phyloP scores from a whole-genome alignment of 306 rosid species.

The Malus orientalis region DNA sequence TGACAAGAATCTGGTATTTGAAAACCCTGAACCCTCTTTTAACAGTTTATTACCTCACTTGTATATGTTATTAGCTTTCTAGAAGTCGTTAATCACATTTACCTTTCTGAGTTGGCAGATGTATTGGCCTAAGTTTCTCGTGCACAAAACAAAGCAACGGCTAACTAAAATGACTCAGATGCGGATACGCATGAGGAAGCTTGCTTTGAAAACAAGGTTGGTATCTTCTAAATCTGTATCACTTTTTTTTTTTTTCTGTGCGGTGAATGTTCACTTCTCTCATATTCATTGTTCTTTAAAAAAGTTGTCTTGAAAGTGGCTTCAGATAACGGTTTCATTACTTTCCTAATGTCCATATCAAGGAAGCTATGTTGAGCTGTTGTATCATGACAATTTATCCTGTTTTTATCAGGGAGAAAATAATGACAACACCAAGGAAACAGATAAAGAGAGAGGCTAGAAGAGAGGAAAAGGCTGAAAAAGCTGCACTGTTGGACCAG shows the following conservation, averaged over 20 bases:
- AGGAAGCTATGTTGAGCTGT: neutral
- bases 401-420: slow-evolving; percentile 61
- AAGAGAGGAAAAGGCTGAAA: slow-evolving; percentile 85
- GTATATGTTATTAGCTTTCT: neutral
- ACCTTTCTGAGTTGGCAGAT: slow-evolving; percentile 36
- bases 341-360: neutral
- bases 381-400: neutral
- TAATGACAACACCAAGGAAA: slow-evolving; percentile 81
- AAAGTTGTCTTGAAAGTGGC: neutral
- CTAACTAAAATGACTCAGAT: slow-evolving; percentile 92
- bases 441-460: slow-evolving; percentile 77
- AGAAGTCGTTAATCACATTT: neutral
- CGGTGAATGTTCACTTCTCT: neutral
- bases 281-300: neutral
- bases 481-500: slow-evolving; percentile 67
- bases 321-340: neutral
- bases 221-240: neutral
- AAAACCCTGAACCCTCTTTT: neutral
- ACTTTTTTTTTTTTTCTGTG: neutral
- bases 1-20: slow-evolving; percentile 74
- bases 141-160: slow-evolving; percentile 91
- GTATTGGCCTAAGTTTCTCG: slow-evolving; percentile 91
- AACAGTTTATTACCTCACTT: neutral
- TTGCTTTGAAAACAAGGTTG: slow-evolving; percentile 84
- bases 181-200: slow-evolving; percentile 93